Evolutionary conservation across 805 yeast species (phyloP), one percentile per base, ranked within the genome.

Genomic region (Ogataea chonburiensis): DNA sequence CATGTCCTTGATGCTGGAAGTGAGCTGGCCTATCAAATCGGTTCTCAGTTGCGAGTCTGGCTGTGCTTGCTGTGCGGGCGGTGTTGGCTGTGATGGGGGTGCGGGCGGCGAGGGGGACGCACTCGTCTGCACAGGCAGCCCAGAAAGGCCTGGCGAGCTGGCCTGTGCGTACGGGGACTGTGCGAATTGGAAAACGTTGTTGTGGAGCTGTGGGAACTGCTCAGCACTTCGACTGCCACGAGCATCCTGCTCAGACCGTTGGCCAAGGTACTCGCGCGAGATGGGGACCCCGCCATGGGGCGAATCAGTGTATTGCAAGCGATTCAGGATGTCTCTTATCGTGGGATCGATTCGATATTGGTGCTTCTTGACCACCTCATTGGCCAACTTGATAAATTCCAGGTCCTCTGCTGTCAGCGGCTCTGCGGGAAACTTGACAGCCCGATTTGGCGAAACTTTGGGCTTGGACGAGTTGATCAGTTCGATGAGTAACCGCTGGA

Each of bases 321-420:
- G 56, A 46, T 69, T 67, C 34, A 79, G 58, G n/a, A 79, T 62
- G 49, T 75, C 81, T 43, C 72, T 60, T 17, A 79, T 75, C 0
- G 85, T 77, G 4, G 86, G 85, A 52, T 79, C 86, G 5, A 79
- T 72, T 16, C 71, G 60, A 34, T 61, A 58, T 26, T 57, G 57
- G 31, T 60, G 61, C 38, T 63, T 59, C 42, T 68, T 67, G 3
- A 73, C 68, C 3, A 81, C 84, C 49, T 79, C 82, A 40, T 75
- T 73, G 3, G 86, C 86, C 13, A 79, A 66, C 29, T 73, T 62
- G 24, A 79, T 61, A 49, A 79, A 79, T 34, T 68, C 64, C 26
- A 71, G 63, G 50, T 79, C 85, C 50, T 75, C 82, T 24, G 61
- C 60, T 7, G 68, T 61, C 13, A 58, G 50, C 4, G 45, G 39